Base-by-base conservation (phyloP, 441 rosid species). In the Jatropha podagrica region DNA sequence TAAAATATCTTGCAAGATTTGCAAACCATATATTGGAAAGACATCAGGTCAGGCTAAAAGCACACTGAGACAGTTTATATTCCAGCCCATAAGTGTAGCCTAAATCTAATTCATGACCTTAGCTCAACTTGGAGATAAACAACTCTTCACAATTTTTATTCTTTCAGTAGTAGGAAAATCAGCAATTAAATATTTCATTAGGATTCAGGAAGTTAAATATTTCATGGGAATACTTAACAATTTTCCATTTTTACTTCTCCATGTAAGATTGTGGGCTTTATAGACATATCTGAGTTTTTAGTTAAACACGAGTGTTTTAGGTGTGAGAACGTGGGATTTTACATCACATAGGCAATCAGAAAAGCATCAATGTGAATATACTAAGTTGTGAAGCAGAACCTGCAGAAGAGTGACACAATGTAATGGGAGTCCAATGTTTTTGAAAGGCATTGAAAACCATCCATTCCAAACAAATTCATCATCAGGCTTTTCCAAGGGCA, bases 381-480 rank as follows among this genome's bases (percentile, higher is more conserved):
- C 67, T 66, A 17, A 85, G 82, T 62, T 32, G 59, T 26, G 59
- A 85, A 83, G 82, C 68, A 78, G 85, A 89, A 96, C 99, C 99
- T 96, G 99, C 85, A 96, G 85, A 82, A 96, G 98, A 79, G 82
- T 89, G 80, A 90, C 92, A 73, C 98, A 96, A 27, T 88, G 97
- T 49, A 71, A 86, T 1, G 80, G 83, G 61, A 96, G 88, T 71
- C 97, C 95, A 73, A 92, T 86, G 80, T 82, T 83, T 79, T 81
- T 89, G 80, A 96, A 96, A 69, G 96, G 86, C 79, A 80, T 41
- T 7, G 98, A 91, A 49, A 96, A 81, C 98, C 98, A 94, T 69
- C 81, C 86, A 74, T 96, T 96, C 99, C 99, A 96, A 71, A 96
- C 97, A 83, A 94, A 96, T 81, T 94, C 99, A 38, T 90, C 91